Percentiles rank a stretch among this genome's conserved stretches.
Conservation (phyloP, 352 stramenopile genomes). For the Phytopythium litorale region DNA sequence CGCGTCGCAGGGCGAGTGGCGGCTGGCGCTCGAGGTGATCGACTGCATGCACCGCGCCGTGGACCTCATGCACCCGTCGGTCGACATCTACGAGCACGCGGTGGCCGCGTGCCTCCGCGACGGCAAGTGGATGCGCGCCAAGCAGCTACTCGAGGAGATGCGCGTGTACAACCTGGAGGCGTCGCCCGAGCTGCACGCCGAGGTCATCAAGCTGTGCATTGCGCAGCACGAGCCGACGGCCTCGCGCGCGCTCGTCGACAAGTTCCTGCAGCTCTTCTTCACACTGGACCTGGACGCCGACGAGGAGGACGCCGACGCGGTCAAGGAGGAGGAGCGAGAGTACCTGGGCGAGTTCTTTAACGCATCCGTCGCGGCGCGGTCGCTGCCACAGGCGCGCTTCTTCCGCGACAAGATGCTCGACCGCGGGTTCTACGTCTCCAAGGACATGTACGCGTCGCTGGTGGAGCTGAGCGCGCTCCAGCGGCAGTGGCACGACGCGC, state of each 20-base stretch:
- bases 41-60: conserved; percentile 65
- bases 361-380: conserved; percentile 32
- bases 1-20: conserved; percentile 46
- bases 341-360: conserved; percentile 40
- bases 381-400: conserved; percentile 50
- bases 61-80: conserved; percentile 66
- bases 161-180: conserved; percentile 45
- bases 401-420: conserved; percentile 49
- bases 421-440: conserved; percentile 22
- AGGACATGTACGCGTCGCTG: conserved; percentile 36
- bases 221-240: conserved; percentile 46
- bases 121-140: conserved; percentile 66
- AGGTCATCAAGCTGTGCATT: conserved; percentile 51
- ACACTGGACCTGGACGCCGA: not conserved
- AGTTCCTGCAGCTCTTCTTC: conserved; percentile 34
- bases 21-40: conserved; percentile 53
- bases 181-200: conserved; percentile 42
- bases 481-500: conserved; percentile 53
- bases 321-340: conserved; percentile 29
- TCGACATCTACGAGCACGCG: conserved; percentile 73
- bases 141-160: conserved; percentile 69
- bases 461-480: conserved; percentile 44
- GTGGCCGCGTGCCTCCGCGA: conserved; percentile 43
- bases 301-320: conserved; percentile 25
- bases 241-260: conserved; percentile 36